phyloP scores from a whole-genome alignment of 768 basidiomycete genomes.

The Leccinum barrowsii region DNA sequence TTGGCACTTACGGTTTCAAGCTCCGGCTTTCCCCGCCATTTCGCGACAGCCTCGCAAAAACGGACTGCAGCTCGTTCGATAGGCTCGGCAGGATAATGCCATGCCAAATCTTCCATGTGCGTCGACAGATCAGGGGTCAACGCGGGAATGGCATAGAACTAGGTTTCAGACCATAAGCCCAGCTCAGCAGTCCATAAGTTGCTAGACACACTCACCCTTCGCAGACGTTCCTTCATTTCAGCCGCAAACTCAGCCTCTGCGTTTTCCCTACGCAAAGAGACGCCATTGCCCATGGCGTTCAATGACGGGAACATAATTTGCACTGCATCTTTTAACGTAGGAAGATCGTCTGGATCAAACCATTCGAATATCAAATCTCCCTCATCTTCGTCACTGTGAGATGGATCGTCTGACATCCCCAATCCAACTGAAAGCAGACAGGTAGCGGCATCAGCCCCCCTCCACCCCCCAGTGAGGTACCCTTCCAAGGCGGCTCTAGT shows the following conservation, averaged over 20 bases:
- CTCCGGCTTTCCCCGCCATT: constrained; percentile 84
- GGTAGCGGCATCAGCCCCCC: constrained; percentile 64
- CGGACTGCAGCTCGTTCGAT: constrained; percentile 74
- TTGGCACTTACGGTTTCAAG: constrained; percentile 58
- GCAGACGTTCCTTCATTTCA: constrained; percentile 71
- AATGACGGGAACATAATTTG: constrained; percentile 66
- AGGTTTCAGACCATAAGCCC: constrained; percentile 9
- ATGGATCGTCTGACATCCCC: constrained; percentile 35
- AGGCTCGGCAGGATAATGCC: constrained; percentile 78
- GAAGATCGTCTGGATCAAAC: constrained; percentile 76
- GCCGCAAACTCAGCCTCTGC: constrained; percentile 69
- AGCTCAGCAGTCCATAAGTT: background rate
- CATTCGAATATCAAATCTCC: constrained; percentile 43
- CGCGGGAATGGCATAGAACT: constrained; percentile 78
- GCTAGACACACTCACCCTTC: constrained; percentile 48
- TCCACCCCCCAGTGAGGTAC: constrained; percentile 80
- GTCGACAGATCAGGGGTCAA: constrained; percentile 72
- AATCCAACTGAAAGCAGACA: constrained; percentile 72
- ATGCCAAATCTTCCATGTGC: constrained; percentile 69
- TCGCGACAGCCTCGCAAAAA: constrained; percentile 78
- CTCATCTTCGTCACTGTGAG: constrained; percentile 33
- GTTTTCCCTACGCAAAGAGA: constrained; percentile 35
- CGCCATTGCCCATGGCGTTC: constrained; percentile 25
- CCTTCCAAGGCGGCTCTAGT: constrained; percentile 86
- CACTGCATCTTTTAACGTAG: constrained; percentile 60